phyloP scores from a whole-genome alignment of 306 rosid genomes.

The Lithocarpus polystachyus region DNA sequence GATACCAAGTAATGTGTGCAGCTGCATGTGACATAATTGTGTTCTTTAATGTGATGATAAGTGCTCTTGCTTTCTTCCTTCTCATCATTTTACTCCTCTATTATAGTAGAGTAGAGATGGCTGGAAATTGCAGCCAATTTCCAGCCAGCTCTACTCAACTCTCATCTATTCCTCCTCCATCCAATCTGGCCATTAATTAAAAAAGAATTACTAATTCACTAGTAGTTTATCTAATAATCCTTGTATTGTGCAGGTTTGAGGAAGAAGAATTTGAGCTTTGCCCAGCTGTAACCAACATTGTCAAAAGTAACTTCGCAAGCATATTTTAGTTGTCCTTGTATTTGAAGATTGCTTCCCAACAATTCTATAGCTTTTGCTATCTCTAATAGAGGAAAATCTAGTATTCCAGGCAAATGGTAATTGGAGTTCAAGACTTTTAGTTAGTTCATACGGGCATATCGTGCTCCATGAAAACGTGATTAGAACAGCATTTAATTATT shows the following conservation, averaged over 20 bases:
- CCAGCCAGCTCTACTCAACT: neutral
- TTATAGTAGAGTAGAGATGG: neutral
- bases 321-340: neutral
- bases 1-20: neutral
- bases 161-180: neutral
- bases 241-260: neutral
- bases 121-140: no score
- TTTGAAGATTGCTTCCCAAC: neutral
- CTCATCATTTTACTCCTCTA: neutral
- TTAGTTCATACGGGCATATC: slow-evolving; percentile 6
- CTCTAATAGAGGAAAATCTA: neutral
- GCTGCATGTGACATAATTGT: neutral
- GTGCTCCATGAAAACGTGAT: neutral
- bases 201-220: neutral
- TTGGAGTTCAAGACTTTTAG: neutral
- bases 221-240: neutral
- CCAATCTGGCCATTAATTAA: neutral
- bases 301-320: neutral
- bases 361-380: neutral
- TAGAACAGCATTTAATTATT: neutral
- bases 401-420: slow-evolving; percentile 6
- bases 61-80: neutral
- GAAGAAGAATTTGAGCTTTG: slow-evolving; percentile 4
- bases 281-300: neutral
- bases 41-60: neutral